phyloP scores from a whole-genome alignment of 2,329 filamentous ascomycete species.

The Colletotrichum lupini region DNA sequence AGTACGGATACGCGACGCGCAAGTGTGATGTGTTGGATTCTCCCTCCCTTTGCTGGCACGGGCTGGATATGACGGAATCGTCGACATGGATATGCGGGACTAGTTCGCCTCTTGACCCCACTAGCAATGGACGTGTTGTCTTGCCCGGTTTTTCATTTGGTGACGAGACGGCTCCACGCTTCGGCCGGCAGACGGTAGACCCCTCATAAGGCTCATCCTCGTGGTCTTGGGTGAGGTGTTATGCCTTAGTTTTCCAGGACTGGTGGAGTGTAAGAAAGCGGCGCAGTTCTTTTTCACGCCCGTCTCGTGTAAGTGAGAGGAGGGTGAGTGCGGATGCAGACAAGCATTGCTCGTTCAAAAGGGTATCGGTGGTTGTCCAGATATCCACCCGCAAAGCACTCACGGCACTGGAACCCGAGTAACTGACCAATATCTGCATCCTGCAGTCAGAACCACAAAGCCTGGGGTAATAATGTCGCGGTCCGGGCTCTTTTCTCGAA shows the following conservation, averaged over 20 bases:
- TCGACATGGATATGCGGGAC: slow-evolving; percentile 14
- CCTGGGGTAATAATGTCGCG: slow-evolving; percentile 21
- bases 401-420: neutral
- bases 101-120: neutral
- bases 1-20: neutral
- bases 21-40: slow-evolving; percentile 11
- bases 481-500: neutral
- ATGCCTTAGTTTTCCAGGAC: neutral
- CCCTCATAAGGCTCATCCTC: neutral
- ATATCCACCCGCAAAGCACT: neutral
- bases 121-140: neutral
- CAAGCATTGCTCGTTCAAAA: neutral
- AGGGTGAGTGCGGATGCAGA: neutral
- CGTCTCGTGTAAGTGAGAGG: neutral
- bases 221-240: neutral
- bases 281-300: neutral
- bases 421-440: neutral
- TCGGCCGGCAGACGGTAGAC: too few species aligned
- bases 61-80: slow-evolving; percentile 25
- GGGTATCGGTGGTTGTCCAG: neutral
- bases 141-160: slow-evolving; percentile 9
- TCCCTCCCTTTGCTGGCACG: neutral
- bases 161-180: neutral
- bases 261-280: neutral
- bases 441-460: neutral